phyloP scores from a whole-genome alignment of 1,284 basidiomycete genomes.

The Moesziomyces sp. region DNA sequence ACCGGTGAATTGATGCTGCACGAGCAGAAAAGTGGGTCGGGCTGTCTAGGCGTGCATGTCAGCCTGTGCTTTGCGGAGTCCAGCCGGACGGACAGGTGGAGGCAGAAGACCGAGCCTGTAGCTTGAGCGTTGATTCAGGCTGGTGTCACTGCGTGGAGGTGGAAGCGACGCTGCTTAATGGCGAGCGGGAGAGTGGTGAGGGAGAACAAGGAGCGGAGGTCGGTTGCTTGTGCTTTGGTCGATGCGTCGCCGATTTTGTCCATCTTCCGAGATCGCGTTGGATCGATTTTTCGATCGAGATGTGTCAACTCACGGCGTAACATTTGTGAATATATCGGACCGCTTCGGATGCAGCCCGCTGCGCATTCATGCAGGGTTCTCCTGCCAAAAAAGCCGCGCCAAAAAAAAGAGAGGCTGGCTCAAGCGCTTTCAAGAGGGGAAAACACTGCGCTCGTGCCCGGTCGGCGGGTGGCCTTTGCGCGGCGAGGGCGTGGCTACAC shows the following conservation, averaged over 20 bases:
- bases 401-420: neutral
- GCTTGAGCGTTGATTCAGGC: too few species aligned
- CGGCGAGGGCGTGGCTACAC: too few species aligned
- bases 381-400: conserved; percentile 9
- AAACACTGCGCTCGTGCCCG: neutral
- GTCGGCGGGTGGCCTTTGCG: too few species aligned
- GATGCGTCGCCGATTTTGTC: conserved; percentile 3
- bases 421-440: neutral
- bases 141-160: too few species aligned
- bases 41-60: neutral
- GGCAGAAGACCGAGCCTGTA: too few species aligned
- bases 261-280: conserved; percentile 26
- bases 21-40: neutral
- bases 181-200: neutral
- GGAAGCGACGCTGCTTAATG: too few species aligned
- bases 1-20: neutral
- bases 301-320: neutral
- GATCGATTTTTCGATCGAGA: neutral
- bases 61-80: too few species aligned
- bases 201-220: neutral
- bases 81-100: too few species aligned
- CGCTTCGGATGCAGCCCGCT: neutral
- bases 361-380: conserved; percentile 26
- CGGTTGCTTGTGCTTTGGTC: neutral
- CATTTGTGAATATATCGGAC: neutral